Conservation (phyloP, 345 rosid genomes). For the Corchorus olitorius region DNA sequence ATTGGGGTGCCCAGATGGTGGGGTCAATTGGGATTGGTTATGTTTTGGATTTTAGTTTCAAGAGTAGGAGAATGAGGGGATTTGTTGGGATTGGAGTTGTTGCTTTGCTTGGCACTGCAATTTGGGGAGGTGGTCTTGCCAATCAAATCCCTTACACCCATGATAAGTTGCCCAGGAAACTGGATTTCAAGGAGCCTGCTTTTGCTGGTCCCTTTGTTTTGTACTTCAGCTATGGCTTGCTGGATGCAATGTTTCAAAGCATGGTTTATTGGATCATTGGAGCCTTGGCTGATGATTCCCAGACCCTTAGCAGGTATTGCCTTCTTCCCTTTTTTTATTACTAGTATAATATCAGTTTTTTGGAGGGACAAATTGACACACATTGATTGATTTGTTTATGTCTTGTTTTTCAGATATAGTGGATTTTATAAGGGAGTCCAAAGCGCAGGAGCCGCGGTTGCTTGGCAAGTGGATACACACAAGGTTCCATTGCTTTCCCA, state of each 20-base stretch:
- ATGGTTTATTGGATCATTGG: constrained; percentile 96
- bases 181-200: constrained; percentile 73
- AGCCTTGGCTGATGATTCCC: constrained; percentile 82
- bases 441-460: constrained; percentile 93
- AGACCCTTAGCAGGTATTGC: constrained; percentile 74
- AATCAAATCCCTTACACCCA: constrained; percentile 58
- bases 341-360: background rate
- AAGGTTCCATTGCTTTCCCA: constrained; percentile 62
- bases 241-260: constrained; percentile 92
- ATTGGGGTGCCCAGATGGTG: constrained; percentile 94
- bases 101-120: constrained; percentile 54
- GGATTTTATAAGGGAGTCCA: constrained; percentile 96
- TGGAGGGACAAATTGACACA: background rate
- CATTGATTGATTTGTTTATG: background rate
- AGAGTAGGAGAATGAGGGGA: constrained; percentile 69
- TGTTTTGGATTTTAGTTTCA: constrained; percentile 74
- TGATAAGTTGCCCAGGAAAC: constrained; percentile 33
- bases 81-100: constrained; percentile 68
- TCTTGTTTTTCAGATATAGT: constrained; percentile 50
- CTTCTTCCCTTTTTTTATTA: background rate
- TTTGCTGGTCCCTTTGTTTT: constrained; percentile 77
- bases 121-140: constrained; percentile 89
- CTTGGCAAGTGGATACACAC: constrained; percentile 88
- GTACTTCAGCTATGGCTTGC: constrained; percentile 77
- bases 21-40: constrained; percentile 77